These are phyloP conservation scores for Sutorius australiensis DNA, from an alignment of 768 basidiomycete species.

Conservation along the genomic window DNA sequence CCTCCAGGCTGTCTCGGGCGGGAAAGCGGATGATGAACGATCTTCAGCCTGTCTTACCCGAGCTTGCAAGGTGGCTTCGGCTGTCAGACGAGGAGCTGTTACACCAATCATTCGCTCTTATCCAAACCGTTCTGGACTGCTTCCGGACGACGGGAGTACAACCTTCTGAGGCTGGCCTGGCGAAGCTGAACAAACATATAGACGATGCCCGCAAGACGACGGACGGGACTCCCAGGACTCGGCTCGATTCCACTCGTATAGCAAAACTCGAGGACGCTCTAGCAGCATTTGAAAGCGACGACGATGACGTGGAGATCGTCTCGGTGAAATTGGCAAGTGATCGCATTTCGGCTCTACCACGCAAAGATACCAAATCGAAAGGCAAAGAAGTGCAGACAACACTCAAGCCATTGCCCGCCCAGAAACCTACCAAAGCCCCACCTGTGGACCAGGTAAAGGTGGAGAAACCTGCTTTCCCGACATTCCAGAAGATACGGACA, in stretches of 20 bases:
- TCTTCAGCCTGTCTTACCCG: constrained; percentile 74
- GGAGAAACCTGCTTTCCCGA: constrained; percentile 39
- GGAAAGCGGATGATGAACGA: constrained; percentile 74
- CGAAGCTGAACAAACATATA: constrained; percentile 64
- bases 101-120: constrained; percentile 80
- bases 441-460: constrained; percentile 31
- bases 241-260: constrained; percentile 53
- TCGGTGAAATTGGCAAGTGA: constrained; percentile 31
- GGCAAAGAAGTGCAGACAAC: constrained; percentile 22
- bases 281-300: constrained; percentile 60
- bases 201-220: constrained; percentile 54
- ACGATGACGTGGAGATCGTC: constrained; percentile 55
- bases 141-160: constrained; percentile 60
- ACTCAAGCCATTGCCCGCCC: constrained; percentile 13
- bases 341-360: constrained; percentile 9
- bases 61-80: constrained; percentile 83
- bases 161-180: constrained; percentile 54
- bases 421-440: constrained; percentile 12
- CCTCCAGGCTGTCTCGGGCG: constrained; percentile 49
- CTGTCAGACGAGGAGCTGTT: constrained; percentile 90
- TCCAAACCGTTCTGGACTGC: constrained; percentile 73
- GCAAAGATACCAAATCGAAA: constrained; percentile 11
- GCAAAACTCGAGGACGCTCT: constrained; percentile 65
- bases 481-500: constrained; percentile 38
- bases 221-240: constrained; percentile 44